Evolutionary conservation across 495 filamentous ascomycete species (phyloP), one percentile per base, ranked within the genome.

Genomic region (Podospora comata): DNA sequence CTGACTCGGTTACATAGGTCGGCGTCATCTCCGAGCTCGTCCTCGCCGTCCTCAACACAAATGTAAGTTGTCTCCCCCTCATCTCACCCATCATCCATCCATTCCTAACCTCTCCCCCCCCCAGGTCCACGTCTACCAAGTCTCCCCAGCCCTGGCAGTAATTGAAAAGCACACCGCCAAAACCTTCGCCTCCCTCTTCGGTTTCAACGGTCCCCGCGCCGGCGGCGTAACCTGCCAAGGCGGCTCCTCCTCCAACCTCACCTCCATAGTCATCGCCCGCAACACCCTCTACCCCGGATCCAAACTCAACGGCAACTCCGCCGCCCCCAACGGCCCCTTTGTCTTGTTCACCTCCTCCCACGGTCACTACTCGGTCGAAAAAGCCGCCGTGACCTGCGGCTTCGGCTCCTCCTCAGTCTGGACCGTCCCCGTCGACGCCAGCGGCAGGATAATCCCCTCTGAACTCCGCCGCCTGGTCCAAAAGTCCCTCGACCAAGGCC

Each of bases 361-460:
- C 75, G 93, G 93, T 1, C 94, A 97, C 81, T 98, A 97, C 81
- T 93, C 89, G 56, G 85, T 97, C n/a, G 92, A 96, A 75, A 97
- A 97, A 79, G 93, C 94, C 0, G 93, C 93, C 16, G 88, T 93
- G 67, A 90, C 92, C 75, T 88, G 89, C 65, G 95, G 95, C 7
- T 83, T 99, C 32, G 95, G 95, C 4, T 89, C 88, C 39, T 76
- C 81, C 44, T 84, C 87, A 60, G 93, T 95, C 9, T 86, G 88
- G 81, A 73, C 82, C n/a, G 91, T 97, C 1, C 84, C 89, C 16
- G 86, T 96, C 63, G 91, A 97, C 76, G 74, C 76, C 13, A 69
- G 80, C 18, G 94, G 94, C 3, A 82, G 85, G 5, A 96, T 97
- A 89, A 80, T 86, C 44, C 81, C 89, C 1, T 67, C 80, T 0